Percentiles rank a stretch among this genome's conserved stretches.
These are phyloP conservation scores for Debaryomyces psychrophilus DNA, from an alignment of 1,139 yeast species.

Conservation along the genomic window DNA sequence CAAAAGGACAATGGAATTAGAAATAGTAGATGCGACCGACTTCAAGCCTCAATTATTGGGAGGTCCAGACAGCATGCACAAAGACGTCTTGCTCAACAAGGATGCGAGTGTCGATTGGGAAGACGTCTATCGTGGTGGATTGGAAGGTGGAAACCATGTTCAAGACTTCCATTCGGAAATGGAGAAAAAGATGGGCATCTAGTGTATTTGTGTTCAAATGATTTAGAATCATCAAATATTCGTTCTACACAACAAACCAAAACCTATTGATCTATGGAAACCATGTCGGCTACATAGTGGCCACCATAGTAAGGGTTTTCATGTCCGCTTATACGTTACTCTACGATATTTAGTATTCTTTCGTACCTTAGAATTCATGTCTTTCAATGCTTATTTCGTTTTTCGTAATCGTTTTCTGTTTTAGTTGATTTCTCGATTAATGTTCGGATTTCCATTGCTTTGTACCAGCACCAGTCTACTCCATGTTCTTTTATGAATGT, in stretches of 20 bases:
- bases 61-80: slow-evolving; percentile 61
- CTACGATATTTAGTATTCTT: background rate
- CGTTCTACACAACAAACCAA: background rate
- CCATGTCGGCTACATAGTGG: background rate
- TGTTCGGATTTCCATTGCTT: too few relatives aligned
- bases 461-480: too few relatives aligned
- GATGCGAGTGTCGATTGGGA: slow-evolving; percentile 90
- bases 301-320: background rate
- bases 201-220: slow-evolving; percentile 11
- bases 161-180: slow-evolving; percentile 70
- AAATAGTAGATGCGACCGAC: slow-evolving; percentile 72
- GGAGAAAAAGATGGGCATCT: slow-evolving; percentile 67
- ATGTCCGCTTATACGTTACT: background rate
- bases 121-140: slow-evolving; percentile 72
- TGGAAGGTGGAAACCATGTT: slow-evolving; percentile 42
- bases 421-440: too few relatives aligned
- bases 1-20: slow-evolving; percentile 84
- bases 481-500: too few relatives aligned
- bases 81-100: slow-evolving; percentile 75
- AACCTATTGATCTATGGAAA: background rate
- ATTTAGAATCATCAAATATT: background rate
- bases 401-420: background rate
- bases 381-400: background rate
- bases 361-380: background rate
- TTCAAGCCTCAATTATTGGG: slow-evolving; percentile 67